Base-by-base conservation (phyloP, 2,329 filamentous ascomycete genomes). In the Hypocrella siamensis region DNA sequence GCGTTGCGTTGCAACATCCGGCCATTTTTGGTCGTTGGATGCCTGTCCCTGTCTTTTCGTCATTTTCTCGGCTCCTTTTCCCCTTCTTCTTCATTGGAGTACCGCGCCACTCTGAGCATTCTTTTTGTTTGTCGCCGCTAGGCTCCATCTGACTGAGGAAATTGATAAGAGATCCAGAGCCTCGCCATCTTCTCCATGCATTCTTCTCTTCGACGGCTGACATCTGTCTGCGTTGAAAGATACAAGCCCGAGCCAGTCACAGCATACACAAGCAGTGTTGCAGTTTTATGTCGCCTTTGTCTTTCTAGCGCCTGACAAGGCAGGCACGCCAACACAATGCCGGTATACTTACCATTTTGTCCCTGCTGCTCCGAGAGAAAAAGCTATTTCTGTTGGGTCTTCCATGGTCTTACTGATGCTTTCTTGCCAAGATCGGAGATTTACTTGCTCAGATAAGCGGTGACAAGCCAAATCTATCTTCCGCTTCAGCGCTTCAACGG, bases 381-480 rank as follows among this genome's bases (percentile, higher is more conserved):
- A n/a, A n/a, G n/a, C n/a, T 6, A 1, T 14, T 26, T 7, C 17
- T 17, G 11, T 9, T 28, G 7, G 25, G 25, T 8, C 15, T 6
- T 11, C 28, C 5, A 19, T n/a, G n/a, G 27, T 22, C 22, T 12
- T 16, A 12, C 30, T 31, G 6, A 26, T 24, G 18, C 17, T 15
- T 19, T 6, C 14, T 29, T 17, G 17, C 24, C 5, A 24, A 54
- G 52, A 54, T 54, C 32, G 48, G 51, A 40, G 52, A 54, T 36
- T 44, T 54, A 31, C 42, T 54, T 21, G 72, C 70, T 41, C 66
- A 71, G 47, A 77, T 78, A 41, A 68, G 60, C 40, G 72, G 71
- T 45, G 61, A 63, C 39, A 60, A 64, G 46, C 52, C 60, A 42
- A 43, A 61, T 11, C 43, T 47, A 28, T 43, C 45, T 31, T 35